Evolutionary conservation across 345 rosid genomes (phyloP).

Genomic region (Lepidium africanum): DNA sequence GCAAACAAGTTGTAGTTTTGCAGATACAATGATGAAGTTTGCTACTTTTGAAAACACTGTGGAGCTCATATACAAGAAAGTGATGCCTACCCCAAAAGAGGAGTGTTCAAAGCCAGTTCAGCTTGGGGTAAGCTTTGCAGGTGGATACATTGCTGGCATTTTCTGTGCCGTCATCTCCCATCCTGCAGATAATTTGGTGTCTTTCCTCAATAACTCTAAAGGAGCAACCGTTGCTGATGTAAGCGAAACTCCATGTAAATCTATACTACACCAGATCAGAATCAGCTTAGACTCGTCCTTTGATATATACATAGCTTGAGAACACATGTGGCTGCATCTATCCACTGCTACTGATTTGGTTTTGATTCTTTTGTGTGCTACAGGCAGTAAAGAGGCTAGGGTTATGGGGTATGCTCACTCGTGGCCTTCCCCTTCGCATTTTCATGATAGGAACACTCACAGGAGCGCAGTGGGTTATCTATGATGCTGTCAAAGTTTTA

Average conservation of each 20-base stretch:
- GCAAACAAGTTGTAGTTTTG: not conserved
- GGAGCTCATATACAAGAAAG: conserved; percentile 72
- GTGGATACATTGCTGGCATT: conserved; percentile 91
- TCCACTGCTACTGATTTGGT: not conserved
- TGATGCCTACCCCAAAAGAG: conserved; percentile 72
- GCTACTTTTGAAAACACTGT: conserved; percentile 87
- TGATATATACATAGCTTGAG: not conserved
- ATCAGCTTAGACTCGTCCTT: not conserved
- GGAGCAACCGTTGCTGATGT: conserved; percentile 88
- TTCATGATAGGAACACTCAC: conserved; percentile 96
- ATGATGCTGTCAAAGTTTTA: conserved; percentile 85
- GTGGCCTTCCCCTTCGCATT: conserved; percentile 91
- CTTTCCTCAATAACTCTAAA: conserved; percentile 94
- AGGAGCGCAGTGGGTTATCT: conserved; percentile 90
- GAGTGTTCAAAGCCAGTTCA: conserved; percentile 71
- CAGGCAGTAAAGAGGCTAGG: conserved; percentile 86
- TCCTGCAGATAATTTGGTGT: conserved; percentile 93
- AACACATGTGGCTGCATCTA: not conserved
- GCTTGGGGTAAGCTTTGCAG: conserved; percentile 88
- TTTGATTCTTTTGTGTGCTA: conserved; percentile 1
- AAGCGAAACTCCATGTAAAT: conserved; percentile 25
- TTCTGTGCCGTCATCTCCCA: conserved; percentile 88
- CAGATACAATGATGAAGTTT: conserved; percentile 99
- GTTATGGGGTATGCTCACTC: conserved; percentile 70
- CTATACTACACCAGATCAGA: not conserved